phyloP scores from a whole-genome alignment of 2,329 filamentous ascomycete genomes.

The Exserohilum turcica region DNA sequence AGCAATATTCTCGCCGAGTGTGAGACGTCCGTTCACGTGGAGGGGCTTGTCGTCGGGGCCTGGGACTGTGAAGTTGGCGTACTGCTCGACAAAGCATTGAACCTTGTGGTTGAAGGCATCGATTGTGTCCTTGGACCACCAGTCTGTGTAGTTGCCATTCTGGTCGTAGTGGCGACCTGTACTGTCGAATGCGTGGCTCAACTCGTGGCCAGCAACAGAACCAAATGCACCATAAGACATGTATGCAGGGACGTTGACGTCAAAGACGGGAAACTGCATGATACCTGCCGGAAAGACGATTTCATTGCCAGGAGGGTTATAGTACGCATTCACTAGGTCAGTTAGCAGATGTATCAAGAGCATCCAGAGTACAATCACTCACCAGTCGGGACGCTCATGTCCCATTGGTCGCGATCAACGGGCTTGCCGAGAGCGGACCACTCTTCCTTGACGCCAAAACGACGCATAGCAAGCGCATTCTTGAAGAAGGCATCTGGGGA shows the following conservation, averaged over 20 bases:
- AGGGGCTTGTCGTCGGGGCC: slow-evolving; percentile 62
- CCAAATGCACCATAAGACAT: slow-evolving; percentile 73
- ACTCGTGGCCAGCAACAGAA: slow-evolving; percentile 69
- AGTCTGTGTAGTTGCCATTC: slow-evolving; percentile 67
- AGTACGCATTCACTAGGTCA: slow-evolving; percentile 64
- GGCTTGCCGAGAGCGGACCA: slow-evolving; percentile 67
- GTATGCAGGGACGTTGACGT: slow-evolving; percentile 66
- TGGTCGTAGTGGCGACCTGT: slow-evolving; percentile 68
- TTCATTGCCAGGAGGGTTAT: slow-evolving; percentile 67
- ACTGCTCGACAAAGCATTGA: slow-evolving; percentile 72
- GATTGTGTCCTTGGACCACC: slow-evolving; percentile 68
- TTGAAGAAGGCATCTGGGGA: slow-evolving; percentile 60
- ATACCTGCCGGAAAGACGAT: slow-evolving; percentile 73
- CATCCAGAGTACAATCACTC: background rate
- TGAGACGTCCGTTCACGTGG: slow-evolving; percentile 67
- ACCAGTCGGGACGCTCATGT: slow-evolving; percentile 61
- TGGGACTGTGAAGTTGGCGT: slow-evolving; percentile 63
- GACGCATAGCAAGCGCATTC: slow-evolving; percentile 60
- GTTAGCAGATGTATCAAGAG: background rate
- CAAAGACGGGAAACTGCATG: slow-evolving; percentile 70
- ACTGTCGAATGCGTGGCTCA: slow-evolving; percentile 73
- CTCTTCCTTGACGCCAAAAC: slow-evolving; percentile 54
- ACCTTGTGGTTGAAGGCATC: slow-evolving; percentile 63
- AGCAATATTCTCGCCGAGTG: slow-evolving; percentile 72
- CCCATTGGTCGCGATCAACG: slow-evolving; percentile 65